Percentiles rank a stretch among this genome's conserved stretches.
Conservation (phyloP, 2,329 filamentous ascomycete species). For the Tolypocladium ovalisporum region DNA sequence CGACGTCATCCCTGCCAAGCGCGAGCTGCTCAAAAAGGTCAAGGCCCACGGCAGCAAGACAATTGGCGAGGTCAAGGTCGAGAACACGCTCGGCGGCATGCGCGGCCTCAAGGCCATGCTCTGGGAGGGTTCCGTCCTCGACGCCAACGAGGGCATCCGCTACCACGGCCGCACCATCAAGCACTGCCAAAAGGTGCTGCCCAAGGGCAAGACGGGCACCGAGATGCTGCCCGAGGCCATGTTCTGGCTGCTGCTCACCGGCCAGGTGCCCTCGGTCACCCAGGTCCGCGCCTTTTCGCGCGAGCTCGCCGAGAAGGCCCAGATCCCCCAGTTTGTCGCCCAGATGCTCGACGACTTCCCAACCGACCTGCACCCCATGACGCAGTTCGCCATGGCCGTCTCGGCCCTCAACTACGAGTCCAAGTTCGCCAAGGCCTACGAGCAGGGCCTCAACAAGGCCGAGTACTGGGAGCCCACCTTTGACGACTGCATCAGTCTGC, state of each 20-base stretch:
- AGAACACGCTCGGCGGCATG: conserved; percentile 94
- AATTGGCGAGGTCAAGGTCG: conserved; percentile 86
- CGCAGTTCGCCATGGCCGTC: conserved; percentile 89
- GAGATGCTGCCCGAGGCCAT: conserved; percentile 99
- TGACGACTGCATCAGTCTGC: conserved; percentile 84
- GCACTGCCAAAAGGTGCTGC: conserved; percentile 87
- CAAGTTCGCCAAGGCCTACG: conserved; percentile 87
- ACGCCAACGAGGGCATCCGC: conserved; percentile 92
- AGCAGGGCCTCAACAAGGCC: conserved; percentile 80
- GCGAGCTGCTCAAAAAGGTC: conserved; percentile 87
- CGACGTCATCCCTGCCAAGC: conserved; percentile 79
- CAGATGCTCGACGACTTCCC: conserved; percentile 88
- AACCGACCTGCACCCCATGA: conserved; percentile 91
- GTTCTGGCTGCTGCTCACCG: conserved; percentile 98
- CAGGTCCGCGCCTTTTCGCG: conserved; percentile 77
- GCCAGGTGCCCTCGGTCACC: conserved; percentile 70
- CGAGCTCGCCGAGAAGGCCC: conserved; percentile 77
- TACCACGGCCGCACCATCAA: conserved; percentile 98
- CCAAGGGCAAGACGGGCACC: conserved; percentile 82
- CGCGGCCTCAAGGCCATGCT: conserved; percentile 95
- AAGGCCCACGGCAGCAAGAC: conserved; percentile 74
- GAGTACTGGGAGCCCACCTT: conserved; percentile 99
- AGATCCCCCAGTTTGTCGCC: conserved; percentile 71
- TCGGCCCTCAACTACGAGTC: conserved; percentile 94
- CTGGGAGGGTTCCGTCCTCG: conserved; percentile 95